Evolutionary conservation across 2,329 filamentous ascomycete species (phyloP).

Genomic region (Zarea fungicola): DNA sequence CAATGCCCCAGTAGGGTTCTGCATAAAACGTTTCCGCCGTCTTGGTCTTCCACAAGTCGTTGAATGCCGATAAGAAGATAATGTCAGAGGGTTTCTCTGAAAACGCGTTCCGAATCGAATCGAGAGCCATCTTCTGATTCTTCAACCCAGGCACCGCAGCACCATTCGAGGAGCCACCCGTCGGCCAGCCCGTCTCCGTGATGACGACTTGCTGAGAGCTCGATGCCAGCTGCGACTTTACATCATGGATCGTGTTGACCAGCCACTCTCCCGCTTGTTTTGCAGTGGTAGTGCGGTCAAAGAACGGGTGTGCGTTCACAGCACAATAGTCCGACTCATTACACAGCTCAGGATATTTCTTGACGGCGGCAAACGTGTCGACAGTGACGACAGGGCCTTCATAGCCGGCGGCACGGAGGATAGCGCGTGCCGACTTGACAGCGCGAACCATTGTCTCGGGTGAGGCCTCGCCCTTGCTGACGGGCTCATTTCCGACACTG

Average conservation of each 20-base stretch:
- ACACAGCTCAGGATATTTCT: constrained; percentile 65
- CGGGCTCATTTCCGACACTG: constrained; percentile 74
- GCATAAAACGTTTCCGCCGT: constrained; percentile 58
- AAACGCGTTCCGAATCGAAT: constrained; percentile 59
- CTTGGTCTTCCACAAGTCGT: constrained; percentile 73
- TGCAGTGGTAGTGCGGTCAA: constrained; percentile 59
- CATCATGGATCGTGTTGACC: constrained; percentile 43
- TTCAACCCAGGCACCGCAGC: constrained; percentile 61
- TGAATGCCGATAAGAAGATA: constrained; percentile 73
- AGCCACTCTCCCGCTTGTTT: constrained; percentile 64
- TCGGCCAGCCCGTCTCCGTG: constrained; percentile 83
- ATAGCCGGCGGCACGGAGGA: constrained; percentile 60
- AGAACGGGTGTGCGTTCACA: constrained; percentile 80
- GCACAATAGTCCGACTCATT: constrained; percentile 71
- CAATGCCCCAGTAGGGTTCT: constrained; percentile 73
- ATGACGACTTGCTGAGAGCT: constrained; percentile 60
- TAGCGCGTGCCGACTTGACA: constrained; percentile 50
- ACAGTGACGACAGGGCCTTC: constrained; percentile 70
- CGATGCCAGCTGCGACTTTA: constrained; percentile 35
- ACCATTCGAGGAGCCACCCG: constrained; percentile 59
- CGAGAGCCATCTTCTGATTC: constrained; percentile 62
- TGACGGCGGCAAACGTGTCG: constrained; percentile 69
- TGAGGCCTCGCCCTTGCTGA: constrained; percentile 57
- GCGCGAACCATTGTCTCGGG: constrained; percentile 51
- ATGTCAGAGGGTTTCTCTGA: constrained; percentile 43